Conservation (phyloP, 2,329 filamentous ascomycete genomes). For the Didymella pomorum region DNA sequence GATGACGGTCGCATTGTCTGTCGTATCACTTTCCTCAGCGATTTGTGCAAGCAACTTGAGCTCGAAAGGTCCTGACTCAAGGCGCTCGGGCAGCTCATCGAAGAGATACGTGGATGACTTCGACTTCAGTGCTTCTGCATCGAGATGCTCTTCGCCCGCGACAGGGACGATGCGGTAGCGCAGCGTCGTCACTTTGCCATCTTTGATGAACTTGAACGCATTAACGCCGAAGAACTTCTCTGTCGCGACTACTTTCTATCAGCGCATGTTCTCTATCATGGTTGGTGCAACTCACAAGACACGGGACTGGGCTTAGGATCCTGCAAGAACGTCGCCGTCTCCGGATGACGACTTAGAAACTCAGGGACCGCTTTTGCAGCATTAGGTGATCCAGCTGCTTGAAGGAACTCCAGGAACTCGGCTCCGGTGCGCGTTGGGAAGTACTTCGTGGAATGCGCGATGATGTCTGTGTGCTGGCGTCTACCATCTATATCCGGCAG, state of each 20-base stretch:
- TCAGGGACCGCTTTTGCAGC: slow-evolving; percentile 46
- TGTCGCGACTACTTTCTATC: slow-evolving; percentile 46
- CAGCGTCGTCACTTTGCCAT: slow-evolving; percentile 56
- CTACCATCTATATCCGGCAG: slow-evolving; percentile 52
- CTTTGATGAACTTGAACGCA: slow-evolving; percentile 58
- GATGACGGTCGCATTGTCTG: slow-evolving; percentile 58
- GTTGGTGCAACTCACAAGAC: slow-evolving; percentile 42
- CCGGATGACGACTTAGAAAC: slow-evolving; percentile 58
- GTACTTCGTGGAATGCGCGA: slow-evolving; percentile 61
- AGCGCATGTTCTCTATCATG: background rate
- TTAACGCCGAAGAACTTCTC: slow-evolving; percentile 60
- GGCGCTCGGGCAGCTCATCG: slow-evolving; percentile 55
- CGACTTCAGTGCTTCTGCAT: slow-evolving; percentile 48
- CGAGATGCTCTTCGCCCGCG: slow-evolving; percentile 53
- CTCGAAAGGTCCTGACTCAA: slow-evolving; percentile 50
- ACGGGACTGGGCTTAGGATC: slow-evolving; percentile 60
- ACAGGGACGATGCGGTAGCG: slow-evolving; percentile 61
- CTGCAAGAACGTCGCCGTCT: slow-evolving; percentile 58
- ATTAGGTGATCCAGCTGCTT: slow-evolving; percentile 48
- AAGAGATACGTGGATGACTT: slow-evolving; percentile 58
- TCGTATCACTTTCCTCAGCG: slow-evolving; percentile 57
- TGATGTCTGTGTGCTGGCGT: slow-evolving; percentile 64
- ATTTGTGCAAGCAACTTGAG: slow-evolving; percentile 63
- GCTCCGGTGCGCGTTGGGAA: slow-evolving; percentile 63
- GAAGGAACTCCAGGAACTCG: slow-evolving; percentile 61